These are phyloP conservation scores for Suillus clintonianus DNA, from an alignment of 768 basidiomycete species.

Conservation along the genomic window DNA sequence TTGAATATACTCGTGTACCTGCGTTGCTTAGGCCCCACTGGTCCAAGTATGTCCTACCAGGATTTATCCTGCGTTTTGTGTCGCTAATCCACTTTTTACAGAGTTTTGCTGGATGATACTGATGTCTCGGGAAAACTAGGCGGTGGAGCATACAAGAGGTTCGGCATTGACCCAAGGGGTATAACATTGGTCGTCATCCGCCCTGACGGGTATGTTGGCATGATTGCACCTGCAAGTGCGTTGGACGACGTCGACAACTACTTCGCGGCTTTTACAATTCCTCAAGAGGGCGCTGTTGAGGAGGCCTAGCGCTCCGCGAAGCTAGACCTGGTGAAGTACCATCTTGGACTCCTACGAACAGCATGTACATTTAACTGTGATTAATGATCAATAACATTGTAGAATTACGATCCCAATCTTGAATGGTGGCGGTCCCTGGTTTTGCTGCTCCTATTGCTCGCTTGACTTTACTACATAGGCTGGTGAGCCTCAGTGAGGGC, in stretches of 20 bases:
- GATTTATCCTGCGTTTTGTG: not conserved
- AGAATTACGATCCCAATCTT: no score
- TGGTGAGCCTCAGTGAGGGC: no score
- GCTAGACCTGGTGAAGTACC: no score
- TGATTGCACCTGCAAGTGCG: slow-evolving; percentile 29
- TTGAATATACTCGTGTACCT: slow-evolving; percentile 37
- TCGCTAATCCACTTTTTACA: slow-evolving; percentile 10
- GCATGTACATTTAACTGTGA: no score
- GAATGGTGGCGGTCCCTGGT: no score
- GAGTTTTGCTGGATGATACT: slow-evolving; percentile 39
- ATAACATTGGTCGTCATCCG: slow-evolving; percentile 39
- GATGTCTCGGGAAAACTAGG: slow-evolving; percentile 32
- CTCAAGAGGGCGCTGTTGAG: not conserved
- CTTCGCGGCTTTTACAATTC: slow-evolving; percentile 47
- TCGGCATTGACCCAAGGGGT: slow-evolving; percentile 30
- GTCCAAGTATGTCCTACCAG: slow-evolving; percentile 36
- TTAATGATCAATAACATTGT: no score
- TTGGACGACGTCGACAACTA: slow-evolving; percentile 45
- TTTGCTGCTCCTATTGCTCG: no score
- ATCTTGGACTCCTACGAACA: no score
- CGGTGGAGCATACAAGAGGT: slow-evolving; percentile 35
- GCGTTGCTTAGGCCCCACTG: slow-evolving; percentile 39
- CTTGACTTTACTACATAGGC: no score
- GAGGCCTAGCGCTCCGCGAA: no score
- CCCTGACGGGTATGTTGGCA: slow-evolving; percentile 44